Conservation (phyloP, 202 grass and related monocot species). For the Schoenoplectus triqueter region DNA sequence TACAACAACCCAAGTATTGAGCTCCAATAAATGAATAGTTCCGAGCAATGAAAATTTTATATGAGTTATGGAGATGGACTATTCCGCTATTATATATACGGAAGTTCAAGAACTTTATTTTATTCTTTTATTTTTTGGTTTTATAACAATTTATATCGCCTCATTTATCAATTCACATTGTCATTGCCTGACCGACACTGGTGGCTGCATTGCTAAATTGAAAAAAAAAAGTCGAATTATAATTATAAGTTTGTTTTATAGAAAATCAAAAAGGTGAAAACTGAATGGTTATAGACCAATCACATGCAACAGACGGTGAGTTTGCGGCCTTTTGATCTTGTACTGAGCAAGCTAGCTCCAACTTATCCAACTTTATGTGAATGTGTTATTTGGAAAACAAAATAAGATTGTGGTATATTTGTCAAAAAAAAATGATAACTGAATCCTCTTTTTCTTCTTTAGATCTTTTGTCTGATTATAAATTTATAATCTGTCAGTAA, state of each 20-base stretch:
- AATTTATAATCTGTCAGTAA: background rate
- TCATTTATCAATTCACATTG: background rate
- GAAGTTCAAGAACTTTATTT: background rate
- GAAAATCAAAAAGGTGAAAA: too few species aligned
- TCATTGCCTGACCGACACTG: conserved; percentile 14
- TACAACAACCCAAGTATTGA: conserved; percentile 21
- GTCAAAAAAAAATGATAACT: too few species aligned
- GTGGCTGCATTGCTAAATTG: background rate
- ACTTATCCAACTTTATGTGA: background rate
- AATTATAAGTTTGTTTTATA: too few species aligned
- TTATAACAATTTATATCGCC: background rate
- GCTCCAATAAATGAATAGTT: background rate
- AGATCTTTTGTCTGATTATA: too few species aligned
- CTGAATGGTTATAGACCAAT: too few species aligned
- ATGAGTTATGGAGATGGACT: conserved; percentile 9
- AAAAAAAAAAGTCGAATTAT: too few species aligned
- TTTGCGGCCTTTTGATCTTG: too few species aligned
- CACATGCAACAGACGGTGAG: too few species aligned
- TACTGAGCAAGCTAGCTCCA: too few species aligned
- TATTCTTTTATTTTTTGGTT: background rate
- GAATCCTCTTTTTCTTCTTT: too few species aligned
- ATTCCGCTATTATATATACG: background rate
- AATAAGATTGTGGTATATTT: background rate
- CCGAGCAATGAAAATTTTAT: background rate
- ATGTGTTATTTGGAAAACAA: background rate